Conservation (phyloP, 495 filamentous ascomycete species). For the Filosporella fistucella region DNA sequence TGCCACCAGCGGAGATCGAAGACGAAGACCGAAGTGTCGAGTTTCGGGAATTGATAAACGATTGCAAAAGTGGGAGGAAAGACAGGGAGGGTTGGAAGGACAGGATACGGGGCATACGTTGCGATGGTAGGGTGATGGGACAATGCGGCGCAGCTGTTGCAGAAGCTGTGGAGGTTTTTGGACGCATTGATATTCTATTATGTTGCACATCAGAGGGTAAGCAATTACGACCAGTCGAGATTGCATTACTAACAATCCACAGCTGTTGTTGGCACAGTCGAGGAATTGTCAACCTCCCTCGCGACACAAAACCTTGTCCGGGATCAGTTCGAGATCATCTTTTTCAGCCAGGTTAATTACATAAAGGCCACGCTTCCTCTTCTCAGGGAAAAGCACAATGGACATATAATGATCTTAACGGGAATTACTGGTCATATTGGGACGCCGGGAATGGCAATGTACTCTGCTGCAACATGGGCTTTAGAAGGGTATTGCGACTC, state of each 20-base stretch:
- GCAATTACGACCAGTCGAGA: constrained; percentile 1
- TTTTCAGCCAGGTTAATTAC: constrained; percentile 92
- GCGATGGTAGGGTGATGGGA: constrained; percentile 52
- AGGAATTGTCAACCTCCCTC: constrained; percentile 75
- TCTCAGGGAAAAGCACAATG: constrained; percentile 71
- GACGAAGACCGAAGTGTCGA: constrained; percentile 51
- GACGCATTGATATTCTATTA: constrained; percentile 81
- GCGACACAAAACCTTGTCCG: constrained; percentile 73
- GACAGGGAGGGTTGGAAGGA: constrained; percentile 54
- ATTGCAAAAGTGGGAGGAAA: constrained; percentile 50
- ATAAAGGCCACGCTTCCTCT: constrained; percentile 84
- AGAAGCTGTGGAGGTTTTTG: constrained; percentile 77
- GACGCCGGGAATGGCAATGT: constrained; percentile 85
- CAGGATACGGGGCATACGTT: constrained; percentile 48
- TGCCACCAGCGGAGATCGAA: constrained; percentile 64
- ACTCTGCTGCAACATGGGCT: constrained; percentile 90
- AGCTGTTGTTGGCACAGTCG: constrained; percentile 88
- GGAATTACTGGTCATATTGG: constrained; percentile 91
- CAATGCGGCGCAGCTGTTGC: constrained; percentile 78
- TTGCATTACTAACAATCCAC: constrained; percentile 2
- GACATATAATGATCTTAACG: constrained; percentile 86
- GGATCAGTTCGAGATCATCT: constrained; percentile 90
- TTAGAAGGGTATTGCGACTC: constrained; percentile 98
- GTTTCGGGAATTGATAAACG: constrained; percentile 51
- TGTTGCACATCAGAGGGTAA: constrained; percentile 83